Evolutionary conservation across 2,329 filamentous ascomycete genomes (phyloP).

Genomic region (Whalleya microplaca): DNA sequence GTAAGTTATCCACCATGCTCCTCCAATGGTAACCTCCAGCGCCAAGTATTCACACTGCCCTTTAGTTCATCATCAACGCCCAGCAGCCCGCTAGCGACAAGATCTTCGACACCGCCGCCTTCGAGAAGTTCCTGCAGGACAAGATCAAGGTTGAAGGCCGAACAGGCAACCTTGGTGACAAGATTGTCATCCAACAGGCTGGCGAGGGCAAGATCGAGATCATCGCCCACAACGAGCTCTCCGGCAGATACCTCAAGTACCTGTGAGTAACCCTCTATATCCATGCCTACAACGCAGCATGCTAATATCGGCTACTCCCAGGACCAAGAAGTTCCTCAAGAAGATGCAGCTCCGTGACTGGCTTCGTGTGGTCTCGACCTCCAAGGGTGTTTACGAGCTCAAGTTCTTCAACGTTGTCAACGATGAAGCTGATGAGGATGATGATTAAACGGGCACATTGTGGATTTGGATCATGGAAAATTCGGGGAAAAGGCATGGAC

Average conservation of each 20-base stretch:
- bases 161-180: constrained; percentile 96
- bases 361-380: constrained; percentile 98
- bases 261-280: constrained; percentile 64
- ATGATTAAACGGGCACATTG: constrained; percentile 72
- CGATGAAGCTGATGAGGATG: constrained; percentile 96
- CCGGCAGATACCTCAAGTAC: constrained; percentile 99
- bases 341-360: constrained; percentile 99
- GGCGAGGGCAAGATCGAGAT: constrained; percentile 99
- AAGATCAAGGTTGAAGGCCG: constrained; percentile 99
- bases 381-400: constrained; percentile 98
- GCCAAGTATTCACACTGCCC: neutral
- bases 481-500: constrained; percentile 21
- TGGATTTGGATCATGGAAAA: constrained; percentile 12
- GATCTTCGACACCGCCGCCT: constrained; percentile 99
- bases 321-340: constrained; percentile 99
- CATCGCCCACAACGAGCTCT: constrained; percentile 96
- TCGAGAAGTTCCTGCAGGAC: constrained; percentile 99
- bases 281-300: neutral
- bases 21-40: neutral
- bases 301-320: constrained; percentile 41
- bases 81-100: constrained; percentile 98
- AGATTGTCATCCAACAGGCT: constrained; percentile 84
- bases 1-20: constrained; percentile 48
- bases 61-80: constrained; percentile 97
- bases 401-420: constrained; percentile 99